Percentiles rank a stretch among this genome's conserved stretches.
Evolutionary conservation across 305 asterid species (phyloP).

Genomic region (Fraxinus sp.): DNA sequence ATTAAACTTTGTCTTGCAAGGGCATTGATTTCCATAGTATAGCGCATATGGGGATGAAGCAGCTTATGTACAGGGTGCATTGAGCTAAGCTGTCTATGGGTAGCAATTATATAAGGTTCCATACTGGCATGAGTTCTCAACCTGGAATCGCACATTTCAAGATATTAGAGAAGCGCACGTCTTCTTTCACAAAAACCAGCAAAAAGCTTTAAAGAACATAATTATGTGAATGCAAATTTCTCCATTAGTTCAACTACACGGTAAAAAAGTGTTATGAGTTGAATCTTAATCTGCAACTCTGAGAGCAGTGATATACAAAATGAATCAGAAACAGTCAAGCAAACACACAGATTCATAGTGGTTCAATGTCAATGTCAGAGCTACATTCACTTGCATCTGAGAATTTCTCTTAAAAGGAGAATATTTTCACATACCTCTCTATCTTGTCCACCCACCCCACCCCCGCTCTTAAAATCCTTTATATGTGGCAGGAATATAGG

Average conservation of each 20-base stretch:
- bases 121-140: slow-evolving; percentile 71
- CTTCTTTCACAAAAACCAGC: background rate
- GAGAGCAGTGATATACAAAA: background rate
- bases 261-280: background rate
- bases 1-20: slow-evolving; percentile 69
- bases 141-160: slow-evolving; percentile 40
- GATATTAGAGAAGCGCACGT: background rate
- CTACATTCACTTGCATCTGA: background rate
- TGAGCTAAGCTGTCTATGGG: slow-evolving; percentile 80
- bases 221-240: background rate
- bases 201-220: background rate
- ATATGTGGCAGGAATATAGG: background rate
- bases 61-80: slow-evolving; percentile 76
- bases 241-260: background rate
- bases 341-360: background rate
- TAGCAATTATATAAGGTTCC: slow-evolving; percentile 75
- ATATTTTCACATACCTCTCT: background rate
- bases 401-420: background rate
- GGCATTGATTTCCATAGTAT: slow-evolving; percentile 77
- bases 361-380: background rate
- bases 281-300: background rate
- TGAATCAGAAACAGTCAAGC: background rate
- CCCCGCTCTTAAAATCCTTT: background rate
- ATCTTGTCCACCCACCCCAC: background rate
- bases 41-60: slow-evolving; percentile 85